Conservation (phyloP, 2,329 filamentous ascomycete species). For the Fusarium solani-melongenae region DNA sequence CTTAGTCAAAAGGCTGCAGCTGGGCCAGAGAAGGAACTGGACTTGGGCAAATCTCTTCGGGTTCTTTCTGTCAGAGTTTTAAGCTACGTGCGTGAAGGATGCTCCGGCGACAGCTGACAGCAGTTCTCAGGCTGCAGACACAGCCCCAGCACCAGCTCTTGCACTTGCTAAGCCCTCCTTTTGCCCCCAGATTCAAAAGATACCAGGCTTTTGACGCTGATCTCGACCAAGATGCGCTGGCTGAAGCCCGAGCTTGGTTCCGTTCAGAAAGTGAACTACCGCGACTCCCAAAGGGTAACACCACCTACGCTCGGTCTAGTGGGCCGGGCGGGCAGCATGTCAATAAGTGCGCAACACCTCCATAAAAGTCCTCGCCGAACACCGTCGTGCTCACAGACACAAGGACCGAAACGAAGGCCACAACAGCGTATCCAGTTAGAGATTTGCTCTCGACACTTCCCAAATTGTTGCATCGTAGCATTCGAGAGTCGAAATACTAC, state of each 20-base stretch:
- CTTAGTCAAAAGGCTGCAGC: neutral
- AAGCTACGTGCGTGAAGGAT: conserved; percentile 9
- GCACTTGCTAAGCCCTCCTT: neutral
- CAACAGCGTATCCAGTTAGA: conserved; percentile 61
- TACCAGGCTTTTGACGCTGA: conserved; percentile 61
- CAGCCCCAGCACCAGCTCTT: neutral
- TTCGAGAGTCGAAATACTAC: conserved; percentile 67
- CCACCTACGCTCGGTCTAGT: conserved; percentile 67
- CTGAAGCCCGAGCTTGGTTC: conserved; percentile 64
- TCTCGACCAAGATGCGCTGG: conserved; percentile 62
- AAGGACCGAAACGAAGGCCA: conserved; percentile 71
- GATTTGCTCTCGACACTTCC: conserved; percentile 61
- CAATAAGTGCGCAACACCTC: conserved; percentile 62
- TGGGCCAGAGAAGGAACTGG: neutral
- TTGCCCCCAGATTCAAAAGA: conserved; percentile 45
- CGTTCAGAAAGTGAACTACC: conserved; percentile 44
- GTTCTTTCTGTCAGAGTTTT: neutral
- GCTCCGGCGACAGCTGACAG: conserved; percentile 20
- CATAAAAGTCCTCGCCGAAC: conserved; percentile 48
- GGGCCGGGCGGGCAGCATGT: conserved; percentile 72
- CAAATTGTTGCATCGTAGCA: conserved; percentile 56
- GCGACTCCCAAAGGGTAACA: conserved; percentile 62
- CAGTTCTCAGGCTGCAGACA: neutral
- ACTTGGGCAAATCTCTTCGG: neutral
- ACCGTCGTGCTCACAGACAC: conserved; percentile 55